Base-by-base conservation (phyloP, 2,329 filamentous ascomycete genomes). In the Neophaeococcomyces aloes region DNA sequence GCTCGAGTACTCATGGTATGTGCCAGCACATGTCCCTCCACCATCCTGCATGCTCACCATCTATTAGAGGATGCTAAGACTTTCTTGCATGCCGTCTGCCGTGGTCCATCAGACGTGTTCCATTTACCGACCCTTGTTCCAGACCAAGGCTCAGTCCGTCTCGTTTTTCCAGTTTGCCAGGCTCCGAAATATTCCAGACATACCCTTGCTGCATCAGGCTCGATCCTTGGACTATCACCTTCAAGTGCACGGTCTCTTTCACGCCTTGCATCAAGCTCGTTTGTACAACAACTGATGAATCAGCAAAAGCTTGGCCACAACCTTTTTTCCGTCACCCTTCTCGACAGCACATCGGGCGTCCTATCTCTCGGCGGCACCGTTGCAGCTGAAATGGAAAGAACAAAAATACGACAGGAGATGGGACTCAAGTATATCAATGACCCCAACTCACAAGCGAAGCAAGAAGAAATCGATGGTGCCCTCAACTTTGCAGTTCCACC, bases 351-450 rank as follows among this genome's bases (percentile, higher is more conserved):
- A 23, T 50, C 53, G 33, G 59, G 58, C 1, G 47, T 61, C 5
- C 56, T 61, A 11, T 59, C 56, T 40, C 40, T 61, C n/a, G 58
- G 59, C 31, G 56, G 54, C 3, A 59, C 58, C 2, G 52, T 53
- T 21, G 58, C 57, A 2, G 33, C 34, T 11, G 46, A 53, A 13
- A 49, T 58, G 10, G 52, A 56, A 23, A 46, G 53, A 45, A 52
- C 52, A 4, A 55, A 56, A 19, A 44, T 52, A 17, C 51, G 57
- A 38, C 56, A 53, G 4, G 49, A 56, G 25, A 44, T 48, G 10
- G 50, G 55, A 30, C 44, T 61, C 15, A 52, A 58, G 39, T 46
- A 50, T 27, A 27, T 58, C 17, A 53, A 44, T 10, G 29, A 45
- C 17, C 13, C 45, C 7, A 25, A 50, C 13, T 13, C 48, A 21